phyloP scores from a whole-genome alignment of 768 basidiomycete species.

The Lyophyllum shimeji region DNA sequence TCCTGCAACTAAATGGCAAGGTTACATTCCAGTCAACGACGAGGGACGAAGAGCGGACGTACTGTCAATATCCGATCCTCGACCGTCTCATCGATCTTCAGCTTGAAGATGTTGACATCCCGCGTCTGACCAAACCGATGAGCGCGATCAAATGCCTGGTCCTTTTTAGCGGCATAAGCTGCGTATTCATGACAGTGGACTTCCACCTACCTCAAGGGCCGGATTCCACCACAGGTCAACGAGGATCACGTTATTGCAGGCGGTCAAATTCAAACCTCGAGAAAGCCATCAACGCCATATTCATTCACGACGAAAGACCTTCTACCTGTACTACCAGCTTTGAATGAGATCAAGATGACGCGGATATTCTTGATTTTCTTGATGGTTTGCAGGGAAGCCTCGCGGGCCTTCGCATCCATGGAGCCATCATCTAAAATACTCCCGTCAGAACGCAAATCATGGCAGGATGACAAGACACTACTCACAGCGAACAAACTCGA shows the following conservation, averaged over 20 bases:
- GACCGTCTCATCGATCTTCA: conserved; percentile 84
- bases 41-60: conserved; percentile 9
- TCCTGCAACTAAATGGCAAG: conserved; percentile 67
- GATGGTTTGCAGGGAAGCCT: conserved; percentile 74
- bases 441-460: conserved; percentile 6
- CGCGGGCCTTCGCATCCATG: conserved; percentile 77
- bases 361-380: conserved; percentile 52
- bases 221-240: conserved; percentile 97
- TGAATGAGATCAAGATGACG: conserved; percentile 94
- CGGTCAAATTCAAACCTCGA: conserved; percentile 85
- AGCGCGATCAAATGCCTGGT: conserved; percentile 92
- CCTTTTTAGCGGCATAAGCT: conserved; percentile 39
- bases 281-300: conserved; percentile 5
- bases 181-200: not conserved
- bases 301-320: conserved; percentile 8
- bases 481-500: conserved; percentile 87
- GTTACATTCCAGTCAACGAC: not conserved
- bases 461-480: conserved; percentile 16
- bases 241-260: conserved; percentile 92
- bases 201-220: conserved; percentile 65
- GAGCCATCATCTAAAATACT: conserved; percentile 77
- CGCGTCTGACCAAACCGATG: conserved; percentile 89
- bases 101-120: conserved; percentile 85
- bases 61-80: conserved; percentile 84
- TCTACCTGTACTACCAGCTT: conserved; percentile 90